Evolutionary conservation across 257 asterid species (phyloP).

Genomic region (Cordia subcordata): DNA sequence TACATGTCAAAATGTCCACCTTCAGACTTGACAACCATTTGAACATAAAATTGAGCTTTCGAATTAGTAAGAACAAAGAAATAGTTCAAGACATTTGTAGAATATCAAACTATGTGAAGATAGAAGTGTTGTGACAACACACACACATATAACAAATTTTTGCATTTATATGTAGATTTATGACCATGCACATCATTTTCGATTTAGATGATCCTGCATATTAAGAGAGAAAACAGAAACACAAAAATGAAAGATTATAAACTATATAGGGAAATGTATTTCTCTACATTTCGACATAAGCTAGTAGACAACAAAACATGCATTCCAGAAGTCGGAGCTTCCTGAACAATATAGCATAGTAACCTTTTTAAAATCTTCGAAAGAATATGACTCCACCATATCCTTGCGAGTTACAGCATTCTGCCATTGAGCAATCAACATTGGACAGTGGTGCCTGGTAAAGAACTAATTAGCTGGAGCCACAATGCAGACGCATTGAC

Average conservation of each 20-base stretch:
- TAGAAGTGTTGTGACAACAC: no score
- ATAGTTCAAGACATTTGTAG: no score
- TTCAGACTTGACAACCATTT: no score
- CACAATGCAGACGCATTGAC: neutral
- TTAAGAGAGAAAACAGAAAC: neutral
- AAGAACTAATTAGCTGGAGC: slow-evolving; percentile 14
- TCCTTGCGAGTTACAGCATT: slow-evolving; percentile 84
- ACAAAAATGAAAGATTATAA: no score
- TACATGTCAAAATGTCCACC: no score
- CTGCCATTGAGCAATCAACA: slow-evolving; percentile 89
- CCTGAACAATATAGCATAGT: neutral
- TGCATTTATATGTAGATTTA: neutral
- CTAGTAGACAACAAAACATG: no score
- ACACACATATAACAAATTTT: no score
- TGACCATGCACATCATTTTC: neutral
- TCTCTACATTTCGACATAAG: no score
- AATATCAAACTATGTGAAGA: neutral
- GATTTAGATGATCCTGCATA: neutral
- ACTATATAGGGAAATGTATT: no score
- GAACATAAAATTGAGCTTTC: no score
- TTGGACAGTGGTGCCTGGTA: slow-evolving; percentile 61
- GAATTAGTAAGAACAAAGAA: neutral
- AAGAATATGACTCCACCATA: slow-evolving; percentile 51
- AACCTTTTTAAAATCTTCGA: slow-evolving; percentile 64
- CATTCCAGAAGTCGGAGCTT: neutral